These are phyloP conservation scores for Nicotiana tomentosiformis DNA, from an alignment of 257 asterid species.

Conservation along the genomic window DNA sequence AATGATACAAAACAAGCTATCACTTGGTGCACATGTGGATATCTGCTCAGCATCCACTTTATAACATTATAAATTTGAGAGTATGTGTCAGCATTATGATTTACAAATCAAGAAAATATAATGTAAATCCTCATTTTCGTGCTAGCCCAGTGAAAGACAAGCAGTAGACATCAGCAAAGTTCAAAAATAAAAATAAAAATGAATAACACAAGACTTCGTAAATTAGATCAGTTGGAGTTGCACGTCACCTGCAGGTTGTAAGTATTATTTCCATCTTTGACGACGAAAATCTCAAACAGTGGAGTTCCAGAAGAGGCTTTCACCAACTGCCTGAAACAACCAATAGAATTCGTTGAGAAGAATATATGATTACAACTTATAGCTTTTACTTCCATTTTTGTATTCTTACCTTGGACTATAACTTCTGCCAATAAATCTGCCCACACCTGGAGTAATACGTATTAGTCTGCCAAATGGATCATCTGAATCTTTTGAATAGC, in stretches of 20 bases:
- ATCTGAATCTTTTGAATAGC: slow-evolving; percentile 72
- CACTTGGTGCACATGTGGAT: background rate
- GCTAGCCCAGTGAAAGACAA: background rate
- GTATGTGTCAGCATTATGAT: background rate
- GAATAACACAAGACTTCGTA: background rate
- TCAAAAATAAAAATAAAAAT: background rate
- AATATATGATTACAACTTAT: background rate
- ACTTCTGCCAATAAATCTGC: slow-evolving; percentile 81
- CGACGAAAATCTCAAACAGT: slow-evolving; percentile 82
- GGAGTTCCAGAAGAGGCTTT: slow-evolving; percentile 94
- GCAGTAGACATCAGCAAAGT: background rate
- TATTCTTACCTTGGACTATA: slow-evolving; percentile 78
- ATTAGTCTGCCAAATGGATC: slow-evolving; percentile 93
- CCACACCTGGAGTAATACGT: slow-evolving; percentile 78
- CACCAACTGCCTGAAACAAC: slow-evolving; percentile 69
- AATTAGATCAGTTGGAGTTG: background rate
- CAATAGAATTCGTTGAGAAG: background rate
- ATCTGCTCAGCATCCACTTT: background rate
- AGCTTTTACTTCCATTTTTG: background rate
- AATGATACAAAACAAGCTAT: background rate
- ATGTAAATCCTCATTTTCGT: background rate
- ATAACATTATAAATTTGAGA: background rate
- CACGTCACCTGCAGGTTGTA: slow-evolving; percentile 75
- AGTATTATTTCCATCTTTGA: slow-evolving; percentile 56
- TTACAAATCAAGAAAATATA: background rate